phyloP scores from a whole-genome alignment of 805 yeast species.

The Cyberlindnera euphorbiae region DNA sequence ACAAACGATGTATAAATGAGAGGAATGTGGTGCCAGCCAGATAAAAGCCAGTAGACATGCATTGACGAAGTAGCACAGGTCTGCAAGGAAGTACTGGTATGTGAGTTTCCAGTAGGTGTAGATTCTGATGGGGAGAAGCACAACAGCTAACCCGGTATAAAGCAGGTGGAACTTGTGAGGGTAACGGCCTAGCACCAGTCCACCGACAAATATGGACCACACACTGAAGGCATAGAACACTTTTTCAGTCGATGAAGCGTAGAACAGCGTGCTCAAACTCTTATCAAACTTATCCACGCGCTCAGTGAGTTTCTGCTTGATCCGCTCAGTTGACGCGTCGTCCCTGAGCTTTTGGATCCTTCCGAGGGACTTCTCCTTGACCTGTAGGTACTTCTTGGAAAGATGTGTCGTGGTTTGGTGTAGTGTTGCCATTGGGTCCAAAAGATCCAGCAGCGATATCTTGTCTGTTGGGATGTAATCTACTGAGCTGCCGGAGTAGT shows the following conservation, averaged over 20 bases:
- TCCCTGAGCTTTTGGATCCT: constrained; percentile 19
- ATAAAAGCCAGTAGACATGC: constrained; percentile 60
- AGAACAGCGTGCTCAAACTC: constrained; percentile 32
- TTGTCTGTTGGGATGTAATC: constrained; percentile 24
- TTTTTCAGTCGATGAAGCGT: constrained; percentile 62
- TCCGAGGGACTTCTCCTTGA: constrained; percentile 21
- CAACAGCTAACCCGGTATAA: constrained; percentile 55
- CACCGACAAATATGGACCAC: constrained; percentile 61
- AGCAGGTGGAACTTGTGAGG: constrained; percentile 75
- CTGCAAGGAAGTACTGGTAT: constrained; percentile 86
- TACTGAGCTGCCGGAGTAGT: constrained; percentile 14
- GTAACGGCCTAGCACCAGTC: constrained; percentile 69
- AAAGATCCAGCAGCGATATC: constrained; percentile 24
- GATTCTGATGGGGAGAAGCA: constrained; percentile 80
- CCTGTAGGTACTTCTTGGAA: constrained; percentile 23
- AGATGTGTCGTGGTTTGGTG: constrained; percentile 16
- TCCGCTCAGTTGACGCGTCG: constrained; percentile 20
- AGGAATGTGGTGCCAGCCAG: constrained; percentile 79
- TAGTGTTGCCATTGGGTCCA: constrained; percentile 27
- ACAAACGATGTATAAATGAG: constrained; percentile 70
- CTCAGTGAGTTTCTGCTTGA: constrained; percentile 22
- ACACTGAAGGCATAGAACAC: constrained; percentile 73
- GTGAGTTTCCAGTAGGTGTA: constrained; percentile 76
- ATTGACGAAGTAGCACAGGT: constrained; percentile 89
- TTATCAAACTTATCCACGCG: constrained; percentile 35